Conservation (phyloP, 345 rosid species). For the Gossypium anomalum region DNA sequence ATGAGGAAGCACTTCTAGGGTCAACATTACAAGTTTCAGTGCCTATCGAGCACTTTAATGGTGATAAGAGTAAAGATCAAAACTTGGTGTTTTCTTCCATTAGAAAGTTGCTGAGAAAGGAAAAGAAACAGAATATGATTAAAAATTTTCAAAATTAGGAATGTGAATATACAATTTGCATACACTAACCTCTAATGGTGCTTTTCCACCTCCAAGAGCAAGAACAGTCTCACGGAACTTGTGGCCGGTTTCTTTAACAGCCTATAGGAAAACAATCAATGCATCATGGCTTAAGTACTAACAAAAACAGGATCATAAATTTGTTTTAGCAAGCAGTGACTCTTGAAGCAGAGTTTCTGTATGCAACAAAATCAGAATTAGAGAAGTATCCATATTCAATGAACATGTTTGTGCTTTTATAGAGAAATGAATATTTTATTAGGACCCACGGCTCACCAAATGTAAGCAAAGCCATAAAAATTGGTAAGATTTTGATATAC, state of each 20-base stretch:
- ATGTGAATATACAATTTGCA: neutral
- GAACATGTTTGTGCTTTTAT: neutral
- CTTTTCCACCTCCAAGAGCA: constrained; percentile 92
- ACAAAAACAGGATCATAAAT: neutral
- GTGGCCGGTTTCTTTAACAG: constrained; percentile 68
- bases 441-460: neutral
- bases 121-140: neutral
- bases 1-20: neutral
- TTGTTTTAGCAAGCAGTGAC: constrained; percentile 4
- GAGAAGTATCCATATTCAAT: neutral
- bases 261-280: constrained; percentile 39
- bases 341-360: neutral
- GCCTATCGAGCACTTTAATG: neutral
- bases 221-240: constrained; percentile 84
- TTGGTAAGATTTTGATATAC: neutral
- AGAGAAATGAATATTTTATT: neutral
- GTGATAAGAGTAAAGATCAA: neutral
- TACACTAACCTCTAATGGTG: constrained; percentile 61
- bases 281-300: neutral
- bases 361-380: neutral
- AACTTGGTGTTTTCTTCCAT: neutral
- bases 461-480: neutral
- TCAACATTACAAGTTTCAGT: neutral
- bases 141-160: neutral
- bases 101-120: neutral